Percentiles rank a stretch among this genome's conserved stretches.
phyloP scores from a whole-genome alignment of 257 asterid species.

The Solanum clarkiae region DNA sequence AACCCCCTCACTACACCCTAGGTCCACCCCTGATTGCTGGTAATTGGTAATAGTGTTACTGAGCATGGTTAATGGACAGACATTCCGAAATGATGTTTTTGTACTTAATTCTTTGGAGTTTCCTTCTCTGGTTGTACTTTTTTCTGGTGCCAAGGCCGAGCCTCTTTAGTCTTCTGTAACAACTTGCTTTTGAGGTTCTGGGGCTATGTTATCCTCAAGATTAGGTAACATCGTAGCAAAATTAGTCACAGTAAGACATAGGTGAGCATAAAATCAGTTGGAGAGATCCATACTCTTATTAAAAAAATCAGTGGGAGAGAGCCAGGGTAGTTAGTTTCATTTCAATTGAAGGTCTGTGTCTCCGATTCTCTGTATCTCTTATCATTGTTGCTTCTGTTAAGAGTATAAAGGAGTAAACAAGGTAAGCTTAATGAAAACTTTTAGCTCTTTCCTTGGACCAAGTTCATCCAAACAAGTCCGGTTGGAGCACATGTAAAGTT shows the following conservation, averaged over 20 bases:
- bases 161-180: neutral
- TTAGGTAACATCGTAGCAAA: neutral
- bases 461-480: neutral
- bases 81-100: neutral
- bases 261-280: neutral
- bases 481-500: neutral
- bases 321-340: neutral
- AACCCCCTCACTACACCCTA: no score
- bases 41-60: neutral
- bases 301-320: neutral
- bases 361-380: neutral
- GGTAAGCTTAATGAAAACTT: neutral
- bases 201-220: neutral
- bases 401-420: neutral
- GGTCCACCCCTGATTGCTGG: neutral
- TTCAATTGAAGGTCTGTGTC: neutral
- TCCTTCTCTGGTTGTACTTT: neutral
- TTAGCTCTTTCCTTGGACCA: neutral
- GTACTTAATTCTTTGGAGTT: neutral
- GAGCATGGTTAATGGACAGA: neutral
- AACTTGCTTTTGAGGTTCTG: neutral
- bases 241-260: neutral
- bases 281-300: neutral
- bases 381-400: neutral
- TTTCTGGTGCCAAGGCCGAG: neutral